Conservation (phyloP, 179 eudicot species). For the Beta macrorhiza region DNA sequence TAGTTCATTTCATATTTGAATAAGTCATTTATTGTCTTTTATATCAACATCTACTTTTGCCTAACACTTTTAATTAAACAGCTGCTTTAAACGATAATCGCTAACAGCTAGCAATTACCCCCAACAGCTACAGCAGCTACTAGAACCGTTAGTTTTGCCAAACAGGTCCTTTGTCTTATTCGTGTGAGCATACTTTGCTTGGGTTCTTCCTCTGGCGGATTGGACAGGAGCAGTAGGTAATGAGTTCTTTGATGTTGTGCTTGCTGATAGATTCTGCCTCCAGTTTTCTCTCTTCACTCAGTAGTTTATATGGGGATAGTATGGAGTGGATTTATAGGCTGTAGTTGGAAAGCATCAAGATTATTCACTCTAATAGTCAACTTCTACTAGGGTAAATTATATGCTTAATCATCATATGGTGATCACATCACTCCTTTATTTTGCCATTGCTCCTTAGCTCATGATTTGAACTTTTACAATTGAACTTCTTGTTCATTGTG, state of each 20-base stretch:
- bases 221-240: neutral
- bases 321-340: neutral
- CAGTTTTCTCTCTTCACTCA: neutral
- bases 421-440: neutral
- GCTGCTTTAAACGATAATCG: too few species aligned
- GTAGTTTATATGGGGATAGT: neutral
- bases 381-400: neutral
- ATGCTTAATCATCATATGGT: neutral
- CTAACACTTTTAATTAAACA: too few species aligned
- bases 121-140: too few species aligned
- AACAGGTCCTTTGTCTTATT: neutral
- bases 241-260: neutral
- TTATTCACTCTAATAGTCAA: neutral
- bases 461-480: neutral
- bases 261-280: neutral
- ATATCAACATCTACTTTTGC: too few species aligned
- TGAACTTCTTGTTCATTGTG: neutral
- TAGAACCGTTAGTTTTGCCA: too few species aligned
- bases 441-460: neutral
- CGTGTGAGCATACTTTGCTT: neutral
- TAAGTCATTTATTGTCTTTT: too few species aligned
- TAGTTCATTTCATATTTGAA: too few species aligned
- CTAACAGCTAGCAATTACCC: too few species aligned
- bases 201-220: neutral
- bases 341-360: neutral